phyloP scores from a whole-genome alignment of 371 early-diverging fungal genomes.

The Sanchytrium tribonematis region DNA sequence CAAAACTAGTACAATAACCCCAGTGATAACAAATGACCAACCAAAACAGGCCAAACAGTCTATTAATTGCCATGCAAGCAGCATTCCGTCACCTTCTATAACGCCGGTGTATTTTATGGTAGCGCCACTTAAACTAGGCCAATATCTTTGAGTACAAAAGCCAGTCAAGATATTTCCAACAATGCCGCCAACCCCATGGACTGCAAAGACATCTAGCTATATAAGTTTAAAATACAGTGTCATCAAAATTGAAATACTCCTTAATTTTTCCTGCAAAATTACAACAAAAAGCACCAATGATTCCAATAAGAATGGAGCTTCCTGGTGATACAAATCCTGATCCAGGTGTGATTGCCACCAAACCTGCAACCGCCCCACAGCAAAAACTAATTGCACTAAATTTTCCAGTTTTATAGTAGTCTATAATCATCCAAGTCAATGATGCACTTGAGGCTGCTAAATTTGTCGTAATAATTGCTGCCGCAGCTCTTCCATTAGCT shows the following conservation, averaged over 20 bases:
- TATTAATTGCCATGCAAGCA: constrained; percentile 28
- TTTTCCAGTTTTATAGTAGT: constrained; percentile 4
- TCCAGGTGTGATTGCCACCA: constrained; percentile 6
- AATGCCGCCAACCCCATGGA: constrained; percentile 6
- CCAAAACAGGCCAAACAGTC: constrained; percentile 22
- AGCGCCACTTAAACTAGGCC: neutral
- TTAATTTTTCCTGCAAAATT: constrained; percentile 2
- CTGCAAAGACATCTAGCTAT: constrained; percentile 5
- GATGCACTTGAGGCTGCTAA: constrained; percentile 5
- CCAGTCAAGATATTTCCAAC: constrained; percentile 5
- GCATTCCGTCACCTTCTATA: constrained; percentile 33
- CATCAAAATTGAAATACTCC: constrained; percentile 4
- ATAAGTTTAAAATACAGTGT: constrained; percentile 1
- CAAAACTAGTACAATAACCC: constrained; percentile 21
- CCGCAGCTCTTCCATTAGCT: constrained; percentile 5
- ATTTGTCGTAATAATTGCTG: constrained; percentile 5
- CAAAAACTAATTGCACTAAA: constrained; percentile 3
- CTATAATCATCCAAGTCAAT: constrained; percentile 6
- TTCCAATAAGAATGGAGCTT: constrained; percentile 3
- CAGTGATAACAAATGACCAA: constrained; percentile 31
- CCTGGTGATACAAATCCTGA: constrained; percentile 5
- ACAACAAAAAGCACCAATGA: constrained; percentile 4
- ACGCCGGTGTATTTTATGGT: constrained; percentile 15
- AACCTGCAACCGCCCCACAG: constrained; percentile 5
- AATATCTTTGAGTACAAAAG: constrained; percentile 3